Base-by-base conservation (phyloP, 768 basidiomycete species). In the Boletus rubropictus region DNA sequence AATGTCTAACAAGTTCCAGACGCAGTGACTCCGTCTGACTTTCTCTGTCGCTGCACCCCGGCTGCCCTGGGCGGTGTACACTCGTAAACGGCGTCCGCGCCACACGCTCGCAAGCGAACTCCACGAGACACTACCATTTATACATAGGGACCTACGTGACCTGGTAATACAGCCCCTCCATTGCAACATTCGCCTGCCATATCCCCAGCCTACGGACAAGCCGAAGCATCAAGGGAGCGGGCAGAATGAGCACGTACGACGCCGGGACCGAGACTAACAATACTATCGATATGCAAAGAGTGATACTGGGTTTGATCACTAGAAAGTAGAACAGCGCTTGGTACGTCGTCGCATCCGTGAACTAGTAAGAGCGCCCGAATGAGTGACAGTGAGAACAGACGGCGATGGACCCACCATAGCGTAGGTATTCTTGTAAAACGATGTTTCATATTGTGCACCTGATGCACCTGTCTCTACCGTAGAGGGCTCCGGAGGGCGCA, bases 311-410 rank as follows among this genome's bases (percentile, higher is more conserved):
- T 62, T 91, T 91, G 71, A 91, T 81, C 41, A 90, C 85, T 50
- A 91, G 76, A 68, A 91, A 91, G 63, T 91, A 90, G 72, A 91
- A 90, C 3, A 91, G 74, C 0, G 89, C 83, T 69, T 86, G 86
- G 64, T 88, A 90, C 15, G 88, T 86, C 5, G 84, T 86, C 32
- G 84, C 69, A 57, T 90, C 88, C 34, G 83, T 82, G 66, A 90
- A 90, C 87, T 89, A 54, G 14, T 17, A 21, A 7, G 24, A 12
- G 47, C 42, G 32, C 22, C 9, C 17, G 20, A 42, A 35, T 59
- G 33, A 58, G 51, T n/a, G 41, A 24, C 29, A 29, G 29, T 20
- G 4, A 17, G 24, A 29, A 40, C 39, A 11, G 17, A 39, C 17
- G 50, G 11, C 17, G 37, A 40, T 2, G 39, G 25, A 56, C 80